A percentile compares a stretch with the other conserved stretches of the same genome.
These are phyloP conservation scores for Penicillium argentinense DNA, from an alignment of 495 filamentous ascomycete species.

Conservation along the genomic window DNA sequence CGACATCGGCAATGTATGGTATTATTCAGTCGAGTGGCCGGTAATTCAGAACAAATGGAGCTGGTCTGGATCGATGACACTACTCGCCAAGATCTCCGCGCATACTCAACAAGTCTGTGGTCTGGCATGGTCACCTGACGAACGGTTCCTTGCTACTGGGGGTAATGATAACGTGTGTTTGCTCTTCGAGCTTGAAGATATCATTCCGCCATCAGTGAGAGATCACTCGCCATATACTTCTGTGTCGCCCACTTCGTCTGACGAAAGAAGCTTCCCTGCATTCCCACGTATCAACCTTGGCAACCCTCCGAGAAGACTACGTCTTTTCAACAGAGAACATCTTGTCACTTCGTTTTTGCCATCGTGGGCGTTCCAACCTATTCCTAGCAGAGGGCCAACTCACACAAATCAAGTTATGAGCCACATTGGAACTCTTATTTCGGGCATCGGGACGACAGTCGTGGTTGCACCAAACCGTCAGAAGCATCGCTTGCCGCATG, in stretches of 20 bases:
- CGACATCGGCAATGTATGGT: slow-evolving; percentile 80
- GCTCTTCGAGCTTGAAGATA: slow-evolving; percentile 68
- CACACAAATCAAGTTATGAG: too few relatives aligned
- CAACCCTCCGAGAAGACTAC: slow-evolving; percentile 14
- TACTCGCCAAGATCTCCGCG: slow-evolving; percentile 72
- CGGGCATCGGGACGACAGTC: slow-evolving; percentile 29
- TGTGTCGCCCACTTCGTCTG: slow-evolving; percentile 6
- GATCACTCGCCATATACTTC: not conserved
- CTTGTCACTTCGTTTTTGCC: slow-evolving; percentile 29
- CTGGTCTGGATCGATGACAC: slow-evolving; percentile 75
- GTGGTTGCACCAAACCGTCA: slow-evolving; percentile 51
- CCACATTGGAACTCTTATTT: slow-evolving; percentile 28
- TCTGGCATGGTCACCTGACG: slow-evolving; percentile 80
- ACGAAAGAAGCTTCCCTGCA: slow-evolving; percentile 13
- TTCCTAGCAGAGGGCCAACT: too few relatives aligned
- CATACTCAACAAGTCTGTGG: slow-evolving; percentile 94
- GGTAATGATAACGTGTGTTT: slow-evolving; percentile 91
- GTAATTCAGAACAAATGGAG: slow-evolving; percentile 45
- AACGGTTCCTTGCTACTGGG: slow-evolving; percentile 77
- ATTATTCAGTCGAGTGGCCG: slow-evolving; percentile 91
- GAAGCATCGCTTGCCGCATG: slow-evolving; percentile 73
- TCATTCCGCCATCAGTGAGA: slow-evolving; percentile 42
- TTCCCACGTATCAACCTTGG: slow-evolving; percentile 21
- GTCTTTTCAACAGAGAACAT: slow-evolving; percentile 20
- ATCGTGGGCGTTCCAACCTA: slow-evolving; percentile 33